These are phyloP conservation scores for Endocalyx cinctus DNA, from an alignment of 2,329 filamentous ascomycete species.

Conservation along the genomic window DNA sequence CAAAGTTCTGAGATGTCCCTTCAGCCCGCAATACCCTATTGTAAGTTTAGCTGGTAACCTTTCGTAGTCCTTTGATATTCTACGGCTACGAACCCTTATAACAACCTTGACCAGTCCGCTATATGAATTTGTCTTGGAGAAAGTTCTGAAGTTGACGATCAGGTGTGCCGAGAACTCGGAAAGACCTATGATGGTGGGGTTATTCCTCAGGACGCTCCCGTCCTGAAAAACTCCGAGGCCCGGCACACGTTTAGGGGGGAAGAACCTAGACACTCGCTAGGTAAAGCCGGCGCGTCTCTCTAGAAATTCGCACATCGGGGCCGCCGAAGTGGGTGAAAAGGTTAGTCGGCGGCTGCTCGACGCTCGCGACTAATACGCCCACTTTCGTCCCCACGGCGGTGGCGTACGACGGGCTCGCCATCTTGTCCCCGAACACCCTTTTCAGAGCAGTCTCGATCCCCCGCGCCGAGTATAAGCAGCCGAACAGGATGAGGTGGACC, in stretches of 20 bases:
- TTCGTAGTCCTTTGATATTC: too few relatives aligned
- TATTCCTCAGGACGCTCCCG: not conserved
- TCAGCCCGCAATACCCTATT: too few relatives aligned
- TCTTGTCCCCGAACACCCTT: not conserved
- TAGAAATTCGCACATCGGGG: not conserved
- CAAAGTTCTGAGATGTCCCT: too few relatives aligned
- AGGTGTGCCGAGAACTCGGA: not conserved
- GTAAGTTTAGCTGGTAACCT: too few relatives aligned
- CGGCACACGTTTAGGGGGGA: not conserved
- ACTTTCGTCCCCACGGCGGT: not conserved
- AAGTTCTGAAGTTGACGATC: too few relatives aligned
- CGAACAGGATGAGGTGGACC: not conserved
- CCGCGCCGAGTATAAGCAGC: not conserved
- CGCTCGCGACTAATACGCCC: not conserved
- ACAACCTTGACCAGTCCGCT: too few relatives aligned
- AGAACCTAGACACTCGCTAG: not conserved
- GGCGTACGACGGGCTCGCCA: not conserved
- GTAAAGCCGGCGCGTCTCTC: not conserved
- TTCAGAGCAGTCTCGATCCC: not conserved
- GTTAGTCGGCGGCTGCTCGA: not conserved
- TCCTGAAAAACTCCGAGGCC: not conserved
- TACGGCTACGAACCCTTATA: too few relatives aligned
- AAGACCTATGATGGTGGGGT: not conserved
- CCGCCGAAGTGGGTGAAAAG: constrained; percentile 1
- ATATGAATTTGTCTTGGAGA: too few relatives aligned